Base-by-base conservation (phyloP, 2,329 filamentous ascomycete genomes). In the Dactylonectria macrodidyma region DNA sequence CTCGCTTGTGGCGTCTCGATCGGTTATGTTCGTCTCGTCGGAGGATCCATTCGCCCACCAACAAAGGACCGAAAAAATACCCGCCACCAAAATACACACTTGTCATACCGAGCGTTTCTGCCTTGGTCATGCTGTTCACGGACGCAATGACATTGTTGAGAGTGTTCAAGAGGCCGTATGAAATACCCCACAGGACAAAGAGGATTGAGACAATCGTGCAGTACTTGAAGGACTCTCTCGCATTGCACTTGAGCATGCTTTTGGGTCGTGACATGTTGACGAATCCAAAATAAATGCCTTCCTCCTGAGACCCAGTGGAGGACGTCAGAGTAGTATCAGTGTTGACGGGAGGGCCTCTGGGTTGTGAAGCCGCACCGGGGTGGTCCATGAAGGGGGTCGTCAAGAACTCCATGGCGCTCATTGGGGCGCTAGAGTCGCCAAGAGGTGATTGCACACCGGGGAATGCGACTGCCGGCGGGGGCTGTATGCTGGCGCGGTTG, bases 101-200 rank as follows among this genome's bases (percentile, higher is more conserved):
- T 24, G 91, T 92, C 46, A 94, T 85, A 1, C 90, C 91, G 3
- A 94, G 82, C 0, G 88, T 91, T 78, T 94, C 86, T 7, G 88
- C 86, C 0, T 84, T 79, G 1, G 84, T 87, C 85, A 92, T 91
- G 24, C 87, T 75, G 14, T 91, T 87, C 6, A 94, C 87, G 12
- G 81, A 77, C 41, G 91, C 89, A 59, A 94, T 91, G 26, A 90
- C 89, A 22, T 86, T 87, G 78, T 97, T 97, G 33, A 98, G 87
- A 0, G 91, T 92, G 75, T 96, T 94, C 6, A 97, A 84, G 2
- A 97, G 86, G 0, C 95, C 95, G 74, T 97, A 97, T 0, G 94
- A 95, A 65, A 97, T 92, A 0, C 95, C 95, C 95, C 94, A 97
- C 3, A 97, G 84, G 71, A 97, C 90, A 81, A 97, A 97, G 0